Conservation (phyloP, 2,329 filamentous ascomycete species). For the Fusarium hainanense region DNA sequence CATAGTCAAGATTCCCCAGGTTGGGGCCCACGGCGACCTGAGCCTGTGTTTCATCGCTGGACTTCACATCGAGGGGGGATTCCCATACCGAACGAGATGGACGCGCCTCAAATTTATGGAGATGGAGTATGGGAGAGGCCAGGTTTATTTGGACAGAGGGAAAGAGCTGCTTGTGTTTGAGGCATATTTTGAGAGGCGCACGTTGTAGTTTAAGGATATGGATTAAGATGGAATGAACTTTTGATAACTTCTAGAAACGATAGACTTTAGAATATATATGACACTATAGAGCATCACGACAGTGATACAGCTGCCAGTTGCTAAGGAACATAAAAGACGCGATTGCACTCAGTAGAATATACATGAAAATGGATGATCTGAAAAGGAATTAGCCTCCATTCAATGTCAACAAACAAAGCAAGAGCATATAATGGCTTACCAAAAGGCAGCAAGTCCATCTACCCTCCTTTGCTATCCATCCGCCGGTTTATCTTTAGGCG, state of each 20-base stretch:
- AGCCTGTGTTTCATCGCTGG: neutral
- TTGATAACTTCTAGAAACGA: neutral
- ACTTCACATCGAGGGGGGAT: neutral
- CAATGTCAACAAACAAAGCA: rapidly evolving
- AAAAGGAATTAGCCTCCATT: neutral
- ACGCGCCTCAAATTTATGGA: slow-evolving; percentile 40
- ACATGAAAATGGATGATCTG: slow-evolving; percentile 20
- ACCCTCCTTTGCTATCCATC: slow-evolving; percentile 18
- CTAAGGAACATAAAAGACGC: neutral
- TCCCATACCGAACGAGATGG: slow-evolving; percentile 36
- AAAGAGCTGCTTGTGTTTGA: neutral
- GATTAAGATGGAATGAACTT: neutral
- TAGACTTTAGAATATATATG: neutral
- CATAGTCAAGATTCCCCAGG: neutral
- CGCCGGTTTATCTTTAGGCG: slow-evolving; percentile 25
- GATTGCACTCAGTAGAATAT: slow-evolving; percentile 26
- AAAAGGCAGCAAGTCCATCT: neutral
- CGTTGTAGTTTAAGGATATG: neutral
- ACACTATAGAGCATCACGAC: neutral
- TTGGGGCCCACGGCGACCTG: slow-evolving; percentile 10
- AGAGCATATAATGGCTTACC: neutral
- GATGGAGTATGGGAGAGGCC: neutral
- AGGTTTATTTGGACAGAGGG: neutral
- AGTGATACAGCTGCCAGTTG: neutral
- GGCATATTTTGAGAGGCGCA: neutral